These are phyloP conservation scores for Adenanthera pavonina DNA, from an alignment of 306 rosid species.

Conservation along the genomic window DNA sequence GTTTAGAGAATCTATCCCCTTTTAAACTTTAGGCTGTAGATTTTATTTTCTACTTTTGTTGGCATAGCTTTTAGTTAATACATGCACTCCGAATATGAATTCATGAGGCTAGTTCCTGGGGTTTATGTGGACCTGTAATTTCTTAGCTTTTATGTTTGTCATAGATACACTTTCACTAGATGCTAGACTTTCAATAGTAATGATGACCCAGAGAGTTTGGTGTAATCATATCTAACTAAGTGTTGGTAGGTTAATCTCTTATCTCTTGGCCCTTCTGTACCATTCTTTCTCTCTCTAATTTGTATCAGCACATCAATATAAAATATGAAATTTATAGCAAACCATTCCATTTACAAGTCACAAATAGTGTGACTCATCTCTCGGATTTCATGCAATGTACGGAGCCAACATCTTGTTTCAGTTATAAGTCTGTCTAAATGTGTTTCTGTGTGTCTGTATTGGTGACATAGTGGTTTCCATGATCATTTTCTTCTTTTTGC, in stretches of 20 bases:
- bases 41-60: background rate
- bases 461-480: background rate
- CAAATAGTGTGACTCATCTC: too few species aligned
- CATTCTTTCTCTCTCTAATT: background rate
- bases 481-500: constrained; percentile 5
- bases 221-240: background rate
- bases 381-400: too few species aligned
- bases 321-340: too few species aligned
- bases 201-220: background rate
- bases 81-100: background rate
- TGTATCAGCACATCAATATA: background rate
- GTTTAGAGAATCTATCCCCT: background rate
- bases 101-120: background rate
- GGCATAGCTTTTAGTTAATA: background rate
- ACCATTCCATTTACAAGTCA: too few species aligned
- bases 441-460: background rate
- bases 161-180: constrained; percentile 7
- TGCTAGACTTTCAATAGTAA: background rate
- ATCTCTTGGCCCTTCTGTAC: background rate
- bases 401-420: background rate
- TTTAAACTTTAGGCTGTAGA: background rate
- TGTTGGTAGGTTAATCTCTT: background rate
- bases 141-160: background rate
- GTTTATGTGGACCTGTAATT: background rate
- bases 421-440: background rate